phyloP scores from a whole-genome alignment of 2,329 filamentous ascomycete genomes.

The Penicillium decumbens region DNA sequence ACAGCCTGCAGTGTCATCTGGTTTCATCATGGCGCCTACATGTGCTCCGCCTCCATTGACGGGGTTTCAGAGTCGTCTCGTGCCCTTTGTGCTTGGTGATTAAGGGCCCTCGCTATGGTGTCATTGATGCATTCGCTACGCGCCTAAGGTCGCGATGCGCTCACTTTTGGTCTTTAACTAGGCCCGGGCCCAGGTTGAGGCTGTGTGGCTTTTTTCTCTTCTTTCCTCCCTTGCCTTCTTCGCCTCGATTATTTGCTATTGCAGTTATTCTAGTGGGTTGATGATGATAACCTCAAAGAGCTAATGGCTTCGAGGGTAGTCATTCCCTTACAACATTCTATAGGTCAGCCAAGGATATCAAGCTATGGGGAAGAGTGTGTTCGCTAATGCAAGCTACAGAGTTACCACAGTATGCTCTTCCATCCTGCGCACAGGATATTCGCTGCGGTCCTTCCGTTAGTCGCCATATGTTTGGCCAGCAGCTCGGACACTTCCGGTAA shows the following conservation, averaged over 20 bases:
- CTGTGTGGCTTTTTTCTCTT: conserved; percentile 5
- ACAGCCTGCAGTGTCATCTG: conserved; percentile 9
- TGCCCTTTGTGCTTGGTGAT: conserved; percentile 7
- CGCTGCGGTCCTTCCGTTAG: conserved; percentile 21
- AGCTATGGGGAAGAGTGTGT: too few relatives aligned
- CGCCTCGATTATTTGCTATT: not conserved
- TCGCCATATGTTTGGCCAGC: conserved; percentile 22
- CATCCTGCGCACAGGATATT: conserved; percentile 26
- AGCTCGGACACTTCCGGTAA: conserved; percentile 16
- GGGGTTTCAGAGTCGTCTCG: conserved; percentile 23
- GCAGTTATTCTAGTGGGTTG: conserved; percentile 1
- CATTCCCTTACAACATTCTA: conserved; percentile 16
- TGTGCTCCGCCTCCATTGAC: conserved; percentile 11
- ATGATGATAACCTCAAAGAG: conserved; percentile 24
- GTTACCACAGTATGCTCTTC: conserved; percentile 35
- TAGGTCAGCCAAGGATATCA: conserved; percentile 14
- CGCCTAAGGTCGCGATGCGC: conserved; percentile 13
- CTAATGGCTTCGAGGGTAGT: conserved; percentile 25
- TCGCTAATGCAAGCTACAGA: conserved; percentile 19
- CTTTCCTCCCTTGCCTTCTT: not conserved
- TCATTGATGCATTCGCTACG: conserved; percentile 9
- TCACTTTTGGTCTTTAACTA: conserved; percentile 16
- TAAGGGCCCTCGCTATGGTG: conserved; percentile 2
- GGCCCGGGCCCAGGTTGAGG: not conserved
- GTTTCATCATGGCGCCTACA: conserved; percentile 33